Conservation (phyloP, 164 flowering plant species). For the Macadamia integrifolia region DNA sequence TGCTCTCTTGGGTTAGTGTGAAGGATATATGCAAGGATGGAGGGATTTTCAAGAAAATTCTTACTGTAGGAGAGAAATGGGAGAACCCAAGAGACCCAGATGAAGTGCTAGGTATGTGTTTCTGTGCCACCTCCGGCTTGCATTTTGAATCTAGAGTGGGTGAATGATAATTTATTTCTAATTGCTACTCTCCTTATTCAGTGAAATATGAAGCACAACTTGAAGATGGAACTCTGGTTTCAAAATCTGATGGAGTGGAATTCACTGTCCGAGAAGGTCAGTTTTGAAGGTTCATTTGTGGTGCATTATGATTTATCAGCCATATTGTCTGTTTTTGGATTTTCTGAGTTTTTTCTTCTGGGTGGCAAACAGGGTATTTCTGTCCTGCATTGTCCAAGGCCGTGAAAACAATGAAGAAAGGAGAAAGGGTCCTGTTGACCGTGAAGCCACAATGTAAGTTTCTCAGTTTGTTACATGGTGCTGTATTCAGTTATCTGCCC, state of each 20-base stretch:
- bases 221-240: slow-evolving; percentile 76
- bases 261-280: slow-evolving; percentile 77
- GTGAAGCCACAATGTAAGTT: slow-evolving; percentile 92
- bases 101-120: slow-evolving; percentile 69
- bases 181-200: slow-evolving; percentile 13
- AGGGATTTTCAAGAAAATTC: slow-evolving; percentile 81
- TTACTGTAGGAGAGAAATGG: slow-evolving; percentile 89
- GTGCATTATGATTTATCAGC: background rate
- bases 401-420: slow-evolving; percentile 92
- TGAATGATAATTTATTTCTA: too few species aligned
- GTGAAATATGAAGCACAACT: slow-evolving; percentile 76
- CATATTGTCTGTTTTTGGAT: background rate
- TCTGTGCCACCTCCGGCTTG: background rate
- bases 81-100: slow-evolving; percentile 94
- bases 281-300: background rate
- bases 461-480: too few species aligned
- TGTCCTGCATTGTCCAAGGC: slow-evolving; percentile 85
- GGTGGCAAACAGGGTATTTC: slow-evolving; percentile 44
- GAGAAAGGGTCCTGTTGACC: slow-evolving; percentile 67
- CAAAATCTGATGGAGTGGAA: slow-evolving; percentile 70
- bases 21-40: slow-evolving; percentile 98
- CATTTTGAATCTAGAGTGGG: too few species aligned
- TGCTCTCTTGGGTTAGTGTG: slow-evolving; percentile 89
- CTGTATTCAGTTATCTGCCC: too few species aligned
- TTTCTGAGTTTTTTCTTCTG: background rate